Conservation (phyloP, 2,329 filamentous ascomycete genomes). For the Aspergillus aculeatinus region DNA sequence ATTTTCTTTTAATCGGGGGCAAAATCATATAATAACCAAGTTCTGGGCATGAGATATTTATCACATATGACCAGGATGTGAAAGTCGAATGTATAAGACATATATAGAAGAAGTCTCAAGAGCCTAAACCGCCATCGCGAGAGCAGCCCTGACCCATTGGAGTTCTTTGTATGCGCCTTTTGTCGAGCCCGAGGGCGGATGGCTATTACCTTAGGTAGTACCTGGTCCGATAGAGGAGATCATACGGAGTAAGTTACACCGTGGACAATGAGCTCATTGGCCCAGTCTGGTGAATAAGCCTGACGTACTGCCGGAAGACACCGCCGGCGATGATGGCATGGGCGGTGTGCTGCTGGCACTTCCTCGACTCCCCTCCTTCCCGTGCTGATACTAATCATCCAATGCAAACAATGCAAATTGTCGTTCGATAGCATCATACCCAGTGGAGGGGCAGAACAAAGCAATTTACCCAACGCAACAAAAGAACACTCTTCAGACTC, state of each 20-base stretch:
- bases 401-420: too few relatives aligned
- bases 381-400: background rate
- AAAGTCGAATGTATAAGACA: slow-evolving; percentile 8
- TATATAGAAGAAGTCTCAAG: background rate
- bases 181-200: slow-evolving; percentile 1
- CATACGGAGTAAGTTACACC: too few relatives aligned
- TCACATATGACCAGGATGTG: slow-evolving; percentile 13
- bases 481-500: background rate
- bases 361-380: background rate
- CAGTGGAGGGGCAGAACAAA: background rate
- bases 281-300: background rate
- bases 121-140: background rate
- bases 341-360: background rate
- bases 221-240: too few relatives aligned
- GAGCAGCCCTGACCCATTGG: background rate
- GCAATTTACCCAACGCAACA: background rate
- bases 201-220: too few relatives aligned
- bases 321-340: background rate
- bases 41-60: slow-evolving; percentile 15
- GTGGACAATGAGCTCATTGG: background rate
- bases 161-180: background rate
- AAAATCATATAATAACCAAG: slow-evolving; percentile 20
- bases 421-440: background rate
- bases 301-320: background rate
- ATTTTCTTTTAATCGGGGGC: slow-evolving; percentile 22